Base-by-base conservation (phyloP, 2,329 filamentous ascomycete genomes). In the Diaporthe nobilis region DNA sequence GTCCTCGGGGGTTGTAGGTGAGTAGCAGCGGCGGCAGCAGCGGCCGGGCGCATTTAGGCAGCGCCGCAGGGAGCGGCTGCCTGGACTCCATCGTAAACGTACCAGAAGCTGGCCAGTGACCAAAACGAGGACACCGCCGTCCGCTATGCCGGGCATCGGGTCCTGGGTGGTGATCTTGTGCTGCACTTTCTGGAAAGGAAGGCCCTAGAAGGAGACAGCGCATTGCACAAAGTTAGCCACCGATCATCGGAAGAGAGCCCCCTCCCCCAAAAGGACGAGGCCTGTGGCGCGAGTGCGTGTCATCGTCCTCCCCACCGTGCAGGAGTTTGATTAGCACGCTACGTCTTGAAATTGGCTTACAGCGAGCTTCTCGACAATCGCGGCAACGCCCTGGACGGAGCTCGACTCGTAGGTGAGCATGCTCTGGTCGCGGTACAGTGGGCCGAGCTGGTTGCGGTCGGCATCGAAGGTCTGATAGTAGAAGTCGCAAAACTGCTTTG, bases 381-480 rank as follows among this genome's bases (percentile, higher is more conserved):
- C 83, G 31, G 78, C 81, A n/a, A 86, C 83, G 77, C 93, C 93
- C 82, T 88, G 85, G 71, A 89, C 83, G 13, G 90, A 87, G 39
- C 84, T 79, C 63, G 85, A 88, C 85, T 95, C 93, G 80, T 94
- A 95, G 58, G 93, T 94, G 85, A 95, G 89, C 92, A 94, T 94
- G 55, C 93, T 95, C 61, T 90, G 83, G 31, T 90, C 87, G 82
- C 92, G 89, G 86, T 95, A 95, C 84, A 95, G 92, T 72, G 86
- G 82, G 37, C 85, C 86, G 72, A 95, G 87, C 65, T 84, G 81
- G 55, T 82, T 81, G 77, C 93, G 90, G 83, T 92, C 87, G 76
- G 80, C 78, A 82, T 94, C 93, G 84, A 95, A 94, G 75, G 90
- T 91, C 80, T 91, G 86, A 87, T 94, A 95, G 89, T 95, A 95